A percentile compares a stretch with the other conserved stretches of the same genome.
Evolutionary conservation across 2,329 filamentous ascomycete genomes (phyloP).

Genomic region (Botryotinia narcissicola): DNA sequence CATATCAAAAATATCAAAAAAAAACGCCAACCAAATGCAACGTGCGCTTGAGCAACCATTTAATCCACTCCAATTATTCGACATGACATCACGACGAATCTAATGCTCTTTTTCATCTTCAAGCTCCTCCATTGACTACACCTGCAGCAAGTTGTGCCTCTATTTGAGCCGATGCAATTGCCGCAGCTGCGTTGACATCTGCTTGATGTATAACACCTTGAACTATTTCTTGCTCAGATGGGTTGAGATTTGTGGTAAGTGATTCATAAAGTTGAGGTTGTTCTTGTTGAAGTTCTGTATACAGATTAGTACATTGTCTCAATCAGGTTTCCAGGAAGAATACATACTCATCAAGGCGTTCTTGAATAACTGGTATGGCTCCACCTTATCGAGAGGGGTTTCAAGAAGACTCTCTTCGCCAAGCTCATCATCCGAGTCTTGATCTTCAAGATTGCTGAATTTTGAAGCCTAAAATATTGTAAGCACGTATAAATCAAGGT

Average conservation of each 20-base stretch:
- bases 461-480: conserved; percentile 66
- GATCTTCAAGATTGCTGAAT: conserved; percentile 67
- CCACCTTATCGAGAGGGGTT: conserved; percentile 90
- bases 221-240: conserved; percentile 78
- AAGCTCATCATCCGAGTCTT: conserved; percentile 80
- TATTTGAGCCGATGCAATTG: conserved; percentile 27
- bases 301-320: conserved; percentile 18
- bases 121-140: conserved; percentile 33
- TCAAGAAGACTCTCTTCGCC: conserved; percentile 92
- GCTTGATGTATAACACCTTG: conserved; percentile 63
- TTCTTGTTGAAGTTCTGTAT: conserved; percentile 77
- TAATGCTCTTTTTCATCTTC: conserved; percentile 21
- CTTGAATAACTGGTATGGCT: conserved; percentile 90
- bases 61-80: conserved; percentile 22
- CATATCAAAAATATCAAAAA: not conserved
- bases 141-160: conserved; percentile 21
- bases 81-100: conserved; percentile 14
- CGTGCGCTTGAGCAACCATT: conserved; percentile 32
- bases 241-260: conserved; percentile 73
- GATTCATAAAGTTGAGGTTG: conserved; percentile 85
- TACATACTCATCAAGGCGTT: conserved; percentile 73
- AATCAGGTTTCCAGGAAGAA: too few relatives aligned
- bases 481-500: conserved; percentile 14
- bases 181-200: conserved; percentile 30
- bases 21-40: conserved; percentile 23